Base-by-base conservation (phyloP, 371 early-diverging fungal species). In the Haplosporangium sp. region DNA sequence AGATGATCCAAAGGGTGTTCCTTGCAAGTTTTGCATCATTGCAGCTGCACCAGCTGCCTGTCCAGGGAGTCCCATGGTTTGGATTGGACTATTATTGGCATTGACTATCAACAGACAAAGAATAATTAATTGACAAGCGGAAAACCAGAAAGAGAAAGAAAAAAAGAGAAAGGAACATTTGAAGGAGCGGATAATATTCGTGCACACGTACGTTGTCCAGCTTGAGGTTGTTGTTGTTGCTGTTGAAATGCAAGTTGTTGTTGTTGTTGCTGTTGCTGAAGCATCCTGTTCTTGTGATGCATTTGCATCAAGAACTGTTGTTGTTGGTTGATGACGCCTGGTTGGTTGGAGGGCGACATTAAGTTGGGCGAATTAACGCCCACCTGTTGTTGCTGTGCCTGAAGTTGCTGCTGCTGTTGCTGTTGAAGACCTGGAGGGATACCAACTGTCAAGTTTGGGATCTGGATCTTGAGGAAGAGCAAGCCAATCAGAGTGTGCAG, bases 401-500 rank as follows among this genome's bases (percentile, higher is more conserved):
- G 70, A 62, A 16, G 74, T 62, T 58, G 82, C 71, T 57, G 79
- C 62, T 56, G 79, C 67, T 67, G 64, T 68, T 73, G 23, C 4
- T 62, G 55, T 41, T 59, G 60, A 50, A 66, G 14, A 5, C 60
- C 55, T 0, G 67, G 60, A 0, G 67, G 59, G 16, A 64, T 50
- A 23, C 53, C 62, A 6, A 74, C 54, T 38, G 77, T 84, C 36
- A 87, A 59, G 41, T 87, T 87, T 13, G 87, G 87, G 13, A 89
- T 66, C 0, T 85, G 83, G 5, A 81, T 80, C 43, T 83, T 76
- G 4, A 84, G 73, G 64, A 87, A 89, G 6, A 87, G 83, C 37
- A 89, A 68, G 45, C 89, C 89, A 9, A 87, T 82, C 36, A 89
- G 55, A 46, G 83, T 84, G 48, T 81, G 80, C 21, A 60, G 71